Percentiles rank a stretch among this genome's conserved stretches.
Conservation (phyloP, 768 basidiomycete species). For the Suillus fuscotomentosus region DNA sequence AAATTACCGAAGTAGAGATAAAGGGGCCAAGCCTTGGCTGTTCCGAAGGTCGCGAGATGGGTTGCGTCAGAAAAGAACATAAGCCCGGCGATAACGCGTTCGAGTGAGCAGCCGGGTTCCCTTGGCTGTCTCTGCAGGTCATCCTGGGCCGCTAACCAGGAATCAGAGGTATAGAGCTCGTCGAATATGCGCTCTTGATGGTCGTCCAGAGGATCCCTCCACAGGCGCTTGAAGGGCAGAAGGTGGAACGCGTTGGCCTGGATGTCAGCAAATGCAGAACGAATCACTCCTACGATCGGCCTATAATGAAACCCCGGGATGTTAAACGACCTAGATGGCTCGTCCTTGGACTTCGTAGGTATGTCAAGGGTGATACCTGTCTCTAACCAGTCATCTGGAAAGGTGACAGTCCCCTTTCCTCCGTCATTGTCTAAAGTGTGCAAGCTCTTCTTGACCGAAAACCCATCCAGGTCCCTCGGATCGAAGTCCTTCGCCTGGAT, state of each 20-base stretch:
- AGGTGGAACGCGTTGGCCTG: neutral
- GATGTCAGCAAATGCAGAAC: constrained; percentile 7
- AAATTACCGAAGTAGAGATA: too few species aligned
- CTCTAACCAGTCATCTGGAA: neutral
- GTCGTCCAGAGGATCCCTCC: too few species aligned
- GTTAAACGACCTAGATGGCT: neutral
- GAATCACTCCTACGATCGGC: constrained; percentile 15
- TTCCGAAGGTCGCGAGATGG: too few species aligned
- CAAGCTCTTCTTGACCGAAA: neutral
- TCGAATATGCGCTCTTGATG: too few species aligned
- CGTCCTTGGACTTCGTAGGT: constrained; percentile 1
- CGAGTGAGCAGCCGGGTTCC: too few species aligned
- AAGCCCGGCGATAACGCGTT: too few species aligned
- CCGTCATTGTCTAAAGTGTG: neutral
- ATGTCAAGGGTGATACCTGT: neutral
- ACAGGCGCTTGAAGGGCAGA: too few species aligned
- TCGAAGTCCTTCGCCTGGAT: constrained; percentile 4
- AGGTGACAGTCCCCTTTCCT: neutral
- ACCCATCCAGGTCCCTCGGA: constrained; percentile 2
- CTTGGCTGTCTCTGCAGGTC: too few species aligned
- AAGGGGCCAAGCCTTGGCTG: too few species aligned
- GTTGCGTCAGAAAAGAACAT: too few species aligned
- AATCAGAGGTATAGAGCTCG: too few species aligned
- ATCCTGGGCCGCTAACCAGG: too few species aligned
- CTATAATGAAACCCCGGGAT: constrained; percentile 15